These are phyloP conservation scores for Theobroma grandiflorum DNA, from an alignment of 441 rosid species.

Conservation along the genomic window DNA sequence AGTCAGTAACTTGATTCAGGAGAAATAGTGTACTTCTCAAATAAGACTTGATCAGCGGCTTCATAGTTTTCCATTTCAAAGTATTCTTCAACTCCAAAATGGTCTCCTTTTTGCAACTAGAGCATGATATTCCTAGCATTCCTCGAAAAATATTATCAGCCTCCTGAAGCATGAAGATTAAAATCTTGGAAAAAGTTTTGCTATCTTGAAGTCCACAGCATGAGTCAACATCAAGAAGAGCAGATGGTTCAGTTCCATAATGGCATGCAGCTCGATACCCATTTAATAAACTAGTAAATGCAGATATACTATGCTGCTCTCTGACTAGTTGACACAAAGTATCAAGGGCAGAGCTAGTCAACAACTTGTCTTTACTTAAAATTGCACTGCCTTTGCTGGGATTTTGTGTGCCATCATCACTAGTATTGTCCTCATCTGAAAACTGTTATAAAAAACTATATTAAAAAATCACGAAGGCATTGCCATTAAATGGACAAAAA, in stretches of 20 bases:
- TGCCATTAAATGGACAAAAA: conserved; percentile 16
- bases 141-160: conserved; percentile 67
- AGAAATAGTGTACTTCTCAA: conserved; percentile 77
- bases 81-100: conserved; percentile 70
- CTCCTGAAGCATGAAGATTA: conserved; percentile 69
- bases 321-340: conserved; percentile 54
- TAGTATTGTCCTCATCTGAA: conserved; percentile 56
- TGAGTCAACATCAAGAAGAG: conserved; percentile 28
- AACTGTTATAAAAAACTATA: conserved; percentile 42
- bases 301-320: conserved; percentile 61
- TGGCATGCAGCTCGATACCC: conserved; percentile 87
- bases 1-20: conserved; percentile 70
- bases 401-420: conserved; percentile 45
- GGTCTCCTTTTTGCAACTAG: conserved; percentile 62
- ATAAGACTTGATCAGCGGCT: conserved; percentile 79
- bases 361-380: conserved; percentile 37
- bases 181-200: conserved; percentile 56
- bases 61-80: conserved; percentile 71
- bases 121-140: conserved; percentile 66
- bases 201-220: conserved; percentile 45
- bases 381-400: conserved; percentile 43
- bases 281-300: conserved; percentile 66
- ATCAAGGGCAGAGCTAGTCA: conserved; percentile 55
- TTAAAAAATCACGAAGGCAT: conserved; percentile 8
- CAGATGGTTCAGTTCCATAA: conserved; percentile 64